Conservation (phyloP, 108 stramenopile species). For the Nitzschia sp. region DNA sequence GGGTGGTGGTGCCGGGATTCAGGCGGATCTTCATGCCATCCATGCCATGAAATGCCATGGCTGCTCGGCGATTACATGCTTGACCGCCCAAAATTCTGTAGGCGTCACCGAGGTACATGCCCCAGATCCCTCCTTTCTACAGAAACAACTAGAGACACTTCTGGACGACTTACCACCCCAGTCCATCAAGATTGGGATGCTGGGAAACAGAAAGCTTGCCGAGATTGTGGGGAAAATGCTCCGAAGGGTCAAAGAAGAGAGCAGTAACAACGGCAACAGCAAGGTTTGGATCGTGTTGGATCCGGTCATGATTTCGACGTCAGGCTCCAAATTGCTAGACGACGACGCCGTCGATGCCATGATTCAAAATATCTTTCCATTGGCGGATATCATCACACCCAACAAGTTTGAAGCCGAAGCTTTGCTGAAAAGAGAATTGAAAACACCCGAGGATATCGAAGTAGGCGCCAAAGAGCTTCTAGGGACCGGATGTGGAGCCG, state of each 20-base stretch:
- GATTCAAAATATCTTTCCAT: constrained; percentile 75
- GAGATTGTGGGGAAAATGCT: constrained; percentile 68
- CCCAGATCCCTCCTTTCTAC: constrained; percentile 59
- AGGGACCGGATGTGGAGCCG: constrained; percentile 59
- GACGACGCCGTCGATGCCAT: constrained; percentile 74
- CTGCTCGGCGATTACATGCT: constrained; percentile 89
- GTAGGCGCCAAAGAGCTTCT: constrained; percentile 74
- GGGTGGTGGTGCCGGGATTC: constrained; percentile 95
- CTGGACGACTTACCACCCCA: constrained; percentile 73
- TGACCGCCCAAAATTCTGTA: constrained; percentile 85
- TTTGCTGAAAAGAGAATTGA: constrained; percentile 59
- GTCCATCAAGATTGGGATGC: constrained; percentile 92
- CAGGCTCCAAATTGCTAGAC: constrained; percentile 81
- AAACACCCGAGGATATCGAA: constrained; percentile 74
- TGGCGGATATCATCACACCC: constrained; percentile 83
- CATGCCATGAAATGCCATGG: constrained; percentile 86
- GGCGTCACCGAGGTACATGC: constrained; percentile 75
- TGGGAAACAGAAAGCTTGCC: constrained; percentile 76
- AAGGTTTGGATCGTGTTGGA: constrained; percentile 84
- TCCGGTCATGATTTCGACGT: constrained; percentile 93
- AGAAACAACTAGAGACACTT: constrained; percentile 63
- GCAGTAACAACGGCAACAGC: not conserved
- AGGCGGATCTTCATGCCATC: constrained; percentile 91
- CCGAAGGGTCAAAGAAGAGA: constrained; percentile 26
- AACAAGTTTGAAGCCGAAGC: constrained; percentile 94